phyloP scores from a whole-genome alignment of 148 eudicot genomes.

The Chenopodium album region DNA sequence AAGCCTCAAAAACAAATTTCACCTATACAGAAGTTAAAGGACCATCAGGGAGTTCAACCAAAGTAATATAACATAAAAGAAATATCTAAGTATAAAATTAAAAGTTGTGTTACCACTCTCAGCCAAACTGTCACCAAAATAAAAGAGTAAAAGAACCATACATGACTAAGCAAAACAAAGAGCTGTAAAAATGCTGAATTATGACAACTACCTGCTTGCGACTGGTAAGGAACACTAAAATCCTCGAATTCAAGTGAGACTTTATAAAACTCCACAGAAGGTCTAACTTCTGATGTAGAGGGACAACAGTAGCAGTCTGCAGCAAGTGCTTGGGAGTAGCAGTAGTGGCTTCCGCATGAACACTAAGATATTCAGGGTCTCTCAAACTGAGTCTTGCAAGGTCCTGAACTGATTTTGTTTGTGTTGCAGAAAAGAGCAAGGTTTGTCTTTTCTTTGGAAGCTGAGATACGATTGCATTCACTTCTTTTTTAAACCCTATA shows the following conservation, averaged over 20 bases:
- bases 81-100: neutral
- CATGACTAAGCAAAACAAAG: neutral
- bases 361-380: conserved; percentile 95
- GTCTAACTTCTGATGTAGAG: conserved; percentile 79
- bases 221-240: conserved; percentile 85
- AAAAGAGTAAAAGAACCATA: neutral
- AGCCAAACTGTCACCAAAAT: neutral
- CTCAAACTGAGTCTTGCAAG: conserved; percentile 94
- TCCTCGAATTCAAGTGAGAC: conserved; percentile 75
- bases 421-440: conserved; percentile 89
- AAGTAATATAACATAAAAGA: neutral
- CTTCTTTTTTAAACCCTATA: conserved; percentile 66
- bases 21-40: conserved; percentile 41
- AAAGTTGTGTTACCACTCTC: neutral
- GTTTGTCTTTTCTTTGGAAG: conserved; percentile 80
- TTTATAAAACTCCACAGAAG: conserved; percentile 91
- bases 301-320: conserved; percentile 67
- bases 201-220: conserved; percentile 70
- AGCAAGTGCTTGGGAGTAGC: conserved; percentile 79
- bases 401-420: conserved; percentile 88
- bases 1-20: conserved; percentile 75
- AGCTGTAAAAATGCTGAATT: neutral
- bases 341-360: conserved; percentile 69
- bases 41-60: neutral
- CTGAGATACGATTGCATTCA: conserved; percentile 85